Base-by-base conservation (phyloP, 257 asterid genomes). In the Perilla frutescens region DNA sequence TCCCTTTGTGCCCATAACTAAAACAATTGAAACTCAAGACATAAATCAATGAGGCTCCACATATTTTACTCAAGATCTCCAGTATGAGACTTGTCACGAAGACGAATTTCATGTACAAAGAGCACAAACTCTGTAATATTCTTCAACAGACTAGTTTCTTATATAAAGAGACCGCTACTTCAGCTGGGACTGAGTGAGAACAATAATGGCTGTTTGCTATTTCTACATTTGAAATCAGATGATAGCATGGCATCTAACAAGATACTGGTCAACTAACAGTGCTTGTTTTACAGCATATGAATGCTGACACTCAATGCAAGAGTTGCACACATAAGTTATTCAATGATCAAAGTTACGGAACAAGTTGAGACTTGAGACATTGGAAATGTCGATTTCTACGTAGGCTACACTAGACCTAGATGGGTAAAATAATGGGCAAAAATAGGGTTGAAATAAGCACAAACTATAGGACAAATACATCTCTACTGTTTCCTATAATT, bases 51-150 rank as follows among this genome's bases (percentile, higher is more conserved):
- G 0, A 20, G 26, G 40, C 8, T 63, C 48, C 31, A 29, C 29
- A 14, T 64, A 41, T 15, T 44, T 2, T 64, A 39, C 43, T 26
- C n/a, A 14, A 31, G 40, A 53, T 8, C 34, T 54, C 73, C 60
- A 34, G 36, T 45, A 65, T 32, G 51, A 55, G 34, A 55, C 50
- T 44, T 44, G 61, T 65, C 20, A 66, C 39, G 47, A 41, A 31
- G 11, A 76, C 41, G 43, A 62, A 69, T 26, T 76, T 51, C 56
- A 60, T 50, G 71, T n/a, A 69, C 45, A 62, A 51, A 51, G 51
- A 67, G 48, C 36, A 36, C 9, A 59, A 11, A 12, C 15, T 14
- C 15, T 14, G 10, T 37, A 14, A 36, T 15, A 40, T 61, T 49
- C 68, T 26, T 10, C 40, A 12, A 32, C 63, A 20, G 26, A 20